Evolutionary conservation across 495 filamentous ascomycete genomes (phyloP).

Genomic region (Thermothielavioides terrestris): DNA sequence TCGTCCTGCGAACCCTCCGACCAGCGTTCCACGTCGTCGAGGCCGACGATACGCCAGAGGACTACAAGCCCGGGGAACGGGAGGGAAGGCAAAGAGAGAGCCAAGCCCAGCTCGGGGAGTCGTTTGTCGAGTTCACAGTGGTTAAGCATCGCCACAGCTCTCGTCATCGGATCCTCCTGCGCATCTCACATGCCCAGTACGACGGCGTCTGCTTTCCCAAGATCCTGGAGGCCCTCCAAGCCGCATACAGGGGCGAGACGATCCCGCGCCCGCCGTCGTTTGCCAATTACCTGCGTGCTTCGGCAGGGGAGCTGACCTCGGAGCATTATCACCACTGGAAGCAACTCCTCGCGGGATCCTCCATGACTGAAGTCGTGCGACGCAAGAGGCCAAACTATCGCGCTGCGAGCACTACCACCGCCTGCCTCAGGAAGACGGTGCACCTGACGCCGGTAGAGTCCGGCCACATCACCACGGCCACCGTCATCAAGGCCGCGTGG

Average conservation of each 20-base stretch:
- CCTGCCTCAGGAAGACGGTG: constrained; percentile 11
- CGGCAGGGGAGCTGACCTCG: constrained; percentile 30
- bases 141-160: constrained; percentile 40
- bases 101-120: constrained; percentile 43
- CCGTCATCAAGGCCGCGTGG: constrained; percentile 49
- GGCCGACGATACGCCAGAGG: constrained; percentile 40
- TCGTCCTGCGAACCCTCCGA: constrained; percentile 47
- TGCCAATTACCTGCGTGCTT: constrained; percentile 47
- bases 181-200: constrained; percentile 61
- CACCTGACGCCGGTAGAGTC: constrained; percentile 10
- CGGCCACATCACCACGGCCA: constrained; percentile 42
- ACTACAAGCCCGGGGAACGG: constrained; percentile 18
- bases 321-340: constrained; percentile 46
- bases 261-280: constrained; percentile 41
- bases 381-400: constrained; percentile 8
- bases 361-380: constrained; percentile 31
- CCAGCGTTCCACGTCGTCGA: constrained; percentile 44
- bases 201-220: constrained; percentile 55
- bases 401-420: background rate
- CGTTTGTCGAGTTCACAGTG: constrained; percentile 46
- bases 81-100: too few relatives aligned
- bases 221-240: constrained; percentile 47
- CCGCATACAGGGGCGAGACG: constrained; percentile 43
- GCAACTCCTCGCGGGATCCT: constrained; percentile 38
- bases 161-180: constrained; percentile 47